These are phyloP conservation scores for Penicillium tannophilum DNA, from an alignment of 495 filamentous ascomycete species.

Conservation along the genomic window DNA sequence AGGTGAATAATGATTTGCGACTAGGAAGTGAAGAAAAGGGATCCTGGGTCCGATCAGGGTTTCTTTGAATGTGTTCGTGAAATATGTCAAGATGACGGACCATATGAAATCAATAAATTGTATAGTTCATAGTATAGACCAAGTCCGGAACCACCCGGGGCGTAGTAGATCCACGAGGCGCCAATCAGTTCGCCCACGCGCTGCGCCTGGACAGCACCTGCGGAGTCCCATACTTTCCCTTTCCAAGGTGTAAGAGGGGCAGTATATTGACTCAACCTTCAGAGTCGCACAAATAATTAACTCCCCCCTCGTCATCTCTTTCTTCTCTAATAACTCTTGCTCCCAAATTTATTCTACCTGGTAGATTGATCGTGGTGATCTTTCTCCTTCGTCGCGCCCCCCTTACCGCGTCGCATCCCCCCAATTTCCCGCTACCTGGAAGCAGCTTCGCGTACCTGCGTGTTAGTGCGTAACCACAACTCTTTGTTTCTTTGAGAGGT, in stretches of 20 bases:
- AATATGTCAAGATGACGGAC: neutral
- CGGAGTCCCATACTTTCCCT: constrained; percentile 25
- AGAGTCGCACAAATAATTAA: constrained; percentile 6
- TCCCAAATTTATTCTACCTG: neutral
- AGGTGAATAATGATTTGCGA: neutral
- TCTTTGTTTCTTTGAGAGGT: constrained; percentile 27
- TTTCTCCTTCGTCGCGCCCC: constrained; percentile 8
- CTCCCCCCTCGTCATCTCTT: neutral
- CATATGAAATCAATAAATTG: neutral
- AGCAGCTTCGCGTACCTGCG: constrained; percentile 11
- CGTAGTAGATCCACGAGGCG: constrained; percentile 22
- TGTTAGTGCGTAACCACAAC: constrained; percentile 10
- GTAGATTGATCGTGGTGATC: constrained; percentile 16
- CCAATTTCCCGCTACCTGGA: constrained; percentile 20
- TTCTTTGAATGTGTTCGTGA: neutral
- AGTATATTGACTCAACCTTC: constrained; percentile 1
- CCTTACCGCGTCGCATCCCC: constrained; percentile 30
- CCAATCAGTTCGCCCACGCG: constrained; percentile 33
- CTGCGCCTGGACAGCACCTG: constrained; percentile 19
- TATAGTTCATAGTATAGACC: neutral
- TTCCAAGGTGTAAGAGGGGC: constrained; percentile 17
- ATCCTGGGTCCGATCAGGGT: neutral
- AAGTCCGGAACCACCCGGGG: constrained; percentile 22
- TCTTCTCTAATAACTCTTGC: neutral
- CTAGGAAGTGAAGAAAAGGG: neutral